phyloP scores from a whole-genome alignment of 2,329 filamentous ascomycete genomes.

The Epicoccum sorghinum region DNA sequence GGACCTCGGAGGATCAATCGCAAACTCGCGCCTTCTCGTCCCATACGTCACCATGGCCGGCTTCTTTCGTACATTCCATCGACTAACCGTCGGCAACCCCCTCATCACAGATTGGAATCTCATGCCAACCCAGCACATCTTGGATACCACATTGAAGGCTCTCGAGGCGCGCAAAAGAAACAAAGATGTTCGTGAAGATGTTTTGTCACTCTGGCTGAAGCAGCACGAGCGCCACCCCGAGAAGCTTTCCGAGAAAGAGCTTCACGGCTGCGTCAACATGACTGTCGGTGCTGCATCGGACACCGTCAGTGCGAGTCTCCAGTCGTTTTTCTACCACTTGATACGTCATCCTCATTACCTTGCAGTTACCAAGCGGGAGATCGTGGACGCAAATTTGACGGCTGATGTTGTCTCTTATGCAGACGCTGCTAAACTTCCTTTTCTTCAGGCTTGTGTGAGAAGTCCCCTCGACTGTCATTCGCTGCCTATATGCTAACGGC shows the following conservation, averaged over 20 bases:
- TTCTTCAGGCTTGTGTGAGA: conserved; percentile 16
- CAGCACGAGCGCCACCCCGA: conserved; percentile 43
- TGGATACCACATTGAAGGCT: conserved; percentile 44
- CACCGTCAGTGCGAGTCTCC: conserved; percentile 44
- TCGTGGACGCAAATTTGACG: conserved; percentile 3
- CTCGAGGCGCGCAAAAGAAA: conserved; percentile 44
- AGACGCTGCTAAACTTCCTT: background rate
- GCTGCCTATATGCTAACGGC: background rate
- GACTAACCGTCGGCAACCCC: conserved; percentile 19
- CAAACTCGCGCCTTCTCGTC: conserved; percentile 26
- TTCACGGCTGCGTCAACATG: conserved; percentile 42
- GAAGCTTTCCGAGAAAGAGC: conserved; percentile 41
- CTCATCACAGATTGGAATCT: conserved; percentile 46
- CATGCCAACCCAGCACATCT: conserved; percentile 47
- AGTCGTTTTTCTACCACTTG: conserved; percentile 47
- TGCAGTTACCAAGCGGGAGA: conserved; percentile 15
- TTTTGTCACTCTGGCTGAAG: conserved; percentile 48
- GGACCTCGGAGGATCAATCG: conserved; percentile 48
- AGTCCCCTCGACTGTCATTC: too few species aligned
- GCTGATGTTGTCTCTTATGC: background rate
- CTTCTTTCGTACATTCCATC: conserved; percentile 39
- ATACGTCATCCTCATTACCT: conserved; percentile 28
- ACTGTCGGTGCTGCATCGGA: conserved; percentile 50
- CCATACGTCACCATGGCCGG: conserved; percentile 20
- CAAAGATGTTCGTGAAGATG: conserved; percentile 40